Conservation (phyloP, 225 moss, liverwort and hornwort genomes). For the Thuidium tamariscinum region DNA sequence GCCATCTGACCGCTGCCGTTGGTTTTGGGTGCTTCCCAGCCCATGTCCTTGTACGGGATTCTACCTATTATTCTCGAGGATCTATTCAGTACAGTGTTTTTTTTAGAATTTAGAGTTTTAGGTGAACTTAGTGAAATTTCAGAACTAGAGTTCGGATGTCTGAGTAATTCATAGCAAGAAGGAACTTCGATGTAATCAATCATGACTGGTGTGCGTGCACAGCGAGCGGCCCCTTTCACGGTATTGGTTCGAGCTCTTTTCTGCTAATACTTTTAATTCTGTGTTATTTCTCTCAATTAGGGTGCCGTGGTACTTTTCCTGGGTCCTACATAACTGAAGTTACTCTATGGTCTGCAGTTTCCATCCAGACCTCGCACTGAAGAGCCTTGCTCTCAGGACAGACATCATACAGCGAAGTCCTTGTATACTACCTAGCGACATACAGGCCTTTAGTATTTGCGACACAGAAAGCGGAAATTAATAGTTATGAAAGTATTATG, state of each 20-base stretch:
- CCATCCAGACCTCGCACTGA: neutral
- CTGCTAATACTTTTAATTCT: neutral
- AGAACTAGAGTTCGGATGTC: neutral
- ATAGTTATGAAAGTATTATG: neutral
- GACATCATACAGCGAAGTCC: neutral
- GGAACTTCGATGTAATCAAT: neutral
- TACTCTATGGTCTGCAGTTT: neutral
- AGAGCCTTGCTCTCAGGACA: too few species aligned
- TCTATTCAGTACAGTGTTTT: neutral
- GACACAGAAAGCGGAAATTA: too few species aligned
- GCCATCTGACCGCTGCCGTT: neutral
- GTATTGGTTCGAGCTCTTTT: neutral
- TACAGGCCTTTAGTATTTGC: neutral
- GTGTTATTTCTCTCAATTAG: neutral
- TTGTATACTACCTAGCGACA: neutral
- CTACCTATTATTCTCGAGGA: neutral
- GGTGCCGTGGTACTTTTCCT: neutral
- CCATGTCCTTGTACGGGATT: neutral
- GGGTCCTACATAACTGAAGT: too few species aligned
- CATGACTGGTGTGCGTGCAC: neutral
- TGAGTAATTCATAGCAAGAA: neutral
- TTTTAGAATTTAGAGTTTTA: neutral
- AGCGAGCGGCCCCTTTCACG: neutral
- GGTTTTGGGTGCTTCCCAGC: neutral
- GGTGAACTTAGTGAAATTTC: neutral